Evolutionary conservation across 2,329 filamentous ascomycete genomes (phyloP).

Genomic region (Pyrenophora seminiperda): DNA sequence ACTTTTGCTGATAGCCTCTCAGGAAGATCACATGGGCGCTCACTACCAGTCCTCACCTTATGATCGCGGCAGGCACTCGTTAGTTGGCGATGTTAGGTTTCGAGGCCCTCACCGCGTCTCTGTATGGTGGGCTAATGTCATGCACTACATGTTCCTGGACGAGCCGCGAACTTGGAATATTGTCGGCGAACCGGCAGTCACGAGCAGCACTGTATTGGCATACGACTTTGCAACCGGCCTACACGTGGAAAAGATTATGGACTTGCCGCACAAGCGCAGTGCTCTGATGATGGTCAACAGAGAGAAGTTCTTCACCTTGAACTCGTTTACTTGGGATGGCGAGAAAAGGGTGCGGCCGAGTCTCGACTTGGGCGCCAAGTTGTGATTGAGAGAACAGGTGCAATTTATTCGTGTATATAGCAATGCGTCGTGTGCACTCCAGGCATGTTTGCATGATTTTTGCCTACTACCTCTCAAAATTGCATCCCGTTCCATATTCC

Average conservation of each 20-base stretch:
- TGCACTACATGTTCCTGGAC: slow-evolving; percentile 65
- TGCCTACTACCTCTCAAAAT: no score
- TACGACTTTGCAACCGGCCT: slow-evolving; percentile 79
- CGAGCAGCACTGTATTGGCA: slow-evolving; percentile 70
- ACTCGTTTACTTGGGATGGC: slow-evolving; percentile 56
- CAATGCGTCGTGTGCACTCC: no score
- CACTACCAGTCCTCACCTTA: slow-evolving; percentile 62
- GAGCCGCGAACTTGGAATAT: slow-evolving; percentile 61
- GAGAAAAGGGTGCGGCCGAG: slow-evolving; percentile 44
- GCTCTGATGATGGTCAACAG: slow-evolving; percentile 68
- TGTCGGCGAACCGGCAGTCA: slow-evolving; percentile 74
- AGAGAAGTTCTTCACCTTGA: slow-evolving; percentile 72
- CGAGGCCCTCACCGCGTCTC: slow-evolving; percentile 61
- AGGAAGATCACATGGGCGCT: slow-evolving; percentile 66
- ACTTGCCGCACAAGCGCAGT: slow-evolving; percentile 73
- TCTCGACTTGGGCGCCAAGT: slow-evolving; percentile 40
- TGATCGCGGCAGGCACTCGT: slow-evolving; percentile 65
- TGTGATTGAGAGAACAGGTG: slow-evolving; percentile 20
- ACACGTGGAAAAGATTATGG: slow-evolving; percentile 72
- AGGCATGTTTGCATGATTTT: no score
- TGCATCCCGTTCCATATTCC: no score
- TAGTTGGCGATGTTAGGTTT: slow-evolving; percentile 62
- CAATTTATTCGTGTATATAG: no score
- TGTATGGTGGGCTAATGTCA: slow-evolving; percentile 63
- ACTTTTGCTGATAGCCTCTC: slow-evolving; percentile 22